Base-by-base conservation (phyloP, 495 filamentous ascomycete species). In the Cryomyces antarcticus region DNA sequence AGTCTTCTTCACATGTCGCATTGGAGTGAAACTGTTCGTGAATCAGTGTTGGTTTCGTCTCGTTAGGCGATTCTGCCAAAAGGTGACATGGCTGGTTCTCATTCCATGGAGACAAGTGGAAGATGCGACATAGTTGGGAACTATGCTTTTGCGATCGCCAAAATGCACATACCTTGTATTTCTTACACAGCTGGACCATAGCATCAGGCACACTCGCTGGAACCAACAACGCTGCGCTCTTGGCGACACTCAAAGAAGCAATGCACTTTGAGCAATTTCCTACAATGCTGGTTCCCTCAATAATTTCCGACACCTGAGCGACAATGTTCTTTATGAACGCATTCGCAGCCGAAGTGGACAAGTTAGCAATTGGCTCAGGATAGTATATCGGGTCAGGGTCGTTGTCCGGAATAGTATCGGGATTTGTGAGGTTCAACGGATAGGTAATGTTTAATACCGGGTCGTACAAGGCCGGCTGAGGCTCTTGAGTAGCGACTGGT, bases 401-500 rank as follows among this genome's bases (percentile, higher is more conserved):
- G 17, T 61, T 49, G 5, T 49, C 53, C 5, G 71, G 72, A 29
- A 75, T 63, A 0, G 61, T 61, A 36, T 66, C 58, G 0, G 71
- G 71, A 46, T 70, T 61, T 0, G 72, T 76, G 39, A 77, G 53
- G 47, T 73, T 68, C 40, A 63, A 58, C 2, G 72, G 70, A 34
- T 65, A 77, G 0, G 67, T 73, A 48, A 70, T 58, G 42, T 75
- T 67, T 39, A 74, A 51, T 29, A 75, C 60, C 0, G 71, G 67
- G 49, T 76, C 71, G 44, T 66, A 60, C 13, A 77, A 57, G 31
- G 63, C 63, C 7, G 73, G 73, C 49, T 77, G 71, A 31, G 72
- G 69, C 54, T 77, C 64, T 43, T 62, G 57, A 31, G 70, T 74
- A 38, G 72, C 64, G 24, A 59, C 55, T 5, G 70, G 65, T 28